A percentile compares a stretch with the other conserved stretches of the same genome.
phyloP scores from a whole-genome alignment of 306 rosid genomes.

The Rosa multiflora region DNA sequence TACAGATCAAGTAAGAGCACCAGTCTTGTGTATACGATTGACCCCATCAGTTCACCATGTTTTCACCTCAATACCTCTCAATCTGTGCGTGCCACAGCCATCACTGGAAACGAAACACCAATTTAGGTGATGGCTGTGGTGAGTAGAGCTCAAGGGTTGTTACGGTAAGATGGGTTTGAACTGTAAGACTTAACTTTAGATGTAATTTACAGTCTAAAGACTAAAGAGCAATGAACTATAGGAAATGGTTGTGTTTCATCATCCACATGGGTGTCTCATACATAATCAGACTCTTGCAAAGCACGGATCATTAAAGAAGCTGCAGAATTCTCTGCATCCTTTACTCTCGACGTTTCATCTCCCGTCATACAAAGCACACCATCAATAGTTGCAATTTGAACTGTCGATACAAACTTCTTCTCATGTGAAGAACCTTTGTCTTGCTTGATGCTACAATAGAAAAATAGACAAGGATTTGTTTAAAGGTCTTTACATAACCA shows the following conservation, averaged over 20 bases:
- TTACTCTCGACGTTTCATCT: conserved; percentile 42
- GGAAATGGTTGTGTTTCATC: background rate
- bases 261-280: conserved; percentile 22
- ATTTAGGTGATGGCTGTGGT: background rate
- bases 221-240: background rate
- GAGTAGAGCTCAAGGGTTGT: background rate
- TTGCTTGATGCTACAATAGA: conserved; percentile 44
- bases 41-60: too few relatives aligned
- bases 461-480: background rate
- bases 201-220: background rate
- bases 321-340: conserved; percentile 66
- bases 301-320: conserved; percentile 61
- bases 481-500: background rate
- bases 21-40: too few relatives aligned
- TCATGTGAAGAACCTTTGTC: conserved; percentile 60
- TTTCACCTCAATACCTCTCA: too few relatives aligned
- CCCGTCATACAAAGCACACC: conserved; percentile 34
- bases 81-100: too few relatives aligned
- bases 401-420: conserved; percentile 45
- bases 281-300: conserved; percentile 34
- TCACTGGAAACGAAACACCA: background rate
- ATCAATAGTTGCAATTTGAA: conserved; percentile 32
- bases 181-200: background rate
- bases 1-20: background rate
- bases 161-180: background rate